These are phyloP conservation scores for Phytopythium delawarense DNA, from an alignment of 352 stramenopile species.

Conservation along the genomic window DNA sequence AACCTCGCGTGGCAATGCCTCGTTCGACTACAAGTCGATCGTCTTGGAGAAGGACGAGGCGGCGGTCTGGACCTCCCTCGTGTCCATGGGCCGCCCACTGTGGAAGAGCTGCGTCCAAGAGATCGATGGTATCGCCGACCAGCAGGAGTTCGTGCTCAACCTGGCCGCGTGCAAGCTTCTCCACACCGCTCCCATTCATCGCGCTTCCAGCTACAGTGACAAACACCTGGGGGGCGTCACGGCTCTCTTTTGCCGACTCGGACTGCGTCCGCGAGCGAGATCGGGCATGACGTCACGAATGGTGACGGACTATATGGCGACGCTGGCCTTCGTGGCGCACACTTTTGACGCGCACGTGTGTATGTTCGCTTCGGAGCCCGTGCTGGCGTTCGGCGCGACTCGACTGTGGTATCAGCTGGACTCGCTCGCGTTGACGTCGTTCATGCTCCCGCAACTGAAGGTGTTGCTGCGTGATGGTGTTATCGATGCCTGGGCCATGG, in stretches of 20 bases:
- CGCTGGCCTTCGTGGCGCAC: neutral
- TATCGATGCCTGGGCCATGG: slow-evolving; percentile 2
- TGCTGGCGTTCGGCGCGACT: slow-evolving; percentile 2
- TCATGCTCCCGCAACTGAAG: neutral
- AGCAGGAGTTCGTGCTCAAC: neutral
- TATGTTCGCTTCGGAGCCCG: neutral
- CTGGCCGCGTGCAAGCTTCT: slow-evolving; percentile 2
- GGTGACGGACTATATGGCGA: neutral
- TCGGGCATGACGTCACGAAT: neutral
- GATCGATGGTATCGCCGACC: neutral
- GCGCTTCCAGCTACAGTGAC: neutral
- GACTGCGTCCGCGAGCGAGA: neutral
- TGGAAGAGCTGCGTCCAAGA: neutral
- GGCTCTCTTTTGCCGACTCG: slow-evolving; percentile 2
- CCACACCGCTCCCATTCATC: too few species aligned
- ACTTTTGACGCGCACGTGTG: neutral
- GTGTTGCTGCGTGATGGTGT: neutral
- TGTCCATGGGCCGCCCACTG: slow-evolving; percentile 5
- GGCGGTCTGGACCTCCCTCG: neutral
- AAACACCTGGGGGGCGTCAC: neutral
- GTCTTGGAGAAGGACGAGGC: neutral
- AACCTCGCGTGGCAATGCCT: too few species aligned
- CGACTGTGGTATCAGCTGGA: neutral
- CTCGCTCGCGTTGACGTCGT: neutral
- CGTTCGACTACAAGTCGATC: slow-evolving; percentile 2